A percentile compares a stretch with the other conserved stretches of the same genome.
Evolutionary conservation across 805 yeast genomes (phyloP).

Genomic region (Wickerhamiella nectarea): DNA sequence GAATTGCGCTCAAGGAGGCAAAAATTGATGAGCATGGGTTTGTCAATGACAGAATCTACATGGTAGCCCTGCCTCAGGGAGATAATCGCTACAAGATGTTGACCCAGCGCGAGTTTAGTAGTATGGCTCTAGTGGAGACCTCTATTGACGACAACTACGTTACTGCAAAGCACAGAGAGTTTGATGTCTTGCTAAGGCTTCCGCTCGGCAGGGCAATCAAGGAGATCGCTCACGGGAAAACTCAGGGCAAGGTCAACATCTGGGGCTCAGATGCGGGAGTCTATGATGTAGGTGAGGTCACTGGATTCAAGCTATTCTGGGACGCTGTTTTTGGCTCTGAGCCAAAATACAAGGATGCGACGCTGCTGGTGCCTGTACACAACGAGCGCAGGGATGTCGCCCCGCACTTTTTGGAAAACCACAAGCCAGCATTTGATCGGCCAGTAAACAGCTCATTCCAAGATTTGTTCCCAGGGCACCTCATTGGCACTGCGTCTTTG

Average conservation of each 20-base stretch:
- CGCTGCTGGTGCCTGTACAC: conserved; percentile 18
- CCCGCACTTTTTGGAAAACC: conserved; percentile 7
- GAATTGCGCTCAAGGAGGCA: conserved; percentile 19
- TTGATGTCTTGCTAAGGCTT: conserved; percentile 10
- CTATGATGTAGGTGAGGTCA: conserved; percentile 16
- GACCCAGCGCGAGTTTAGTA: conserved; percentile 24
- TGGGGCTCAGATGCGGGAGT: conserved; percentile 23
- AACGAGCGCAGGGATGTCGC: conserved; percentile 16
- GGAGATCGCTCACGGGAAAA: conserved; percentile 2
- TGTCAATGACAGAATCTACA: conserved; percentile 24
- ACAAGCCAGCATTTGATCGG: conserved; percentile 11
- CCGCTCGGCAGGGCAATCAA: conserved; percentile 11
- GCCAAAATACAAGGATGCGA: conserved; percentile 10
- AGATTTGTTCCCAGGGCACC: conserved; percentile 24
- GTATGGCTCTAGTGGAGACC: conserved; percentile 19
- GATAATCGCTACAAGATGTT: conserved; percentile 14
- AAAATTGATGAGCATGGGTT: conserved; percentile 24
- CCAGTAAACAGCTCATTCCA: conserved; percentile 19
- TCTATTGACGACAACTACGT: conserved; percentile 14
- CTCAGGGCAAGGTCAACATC: conserved; percentile 10
- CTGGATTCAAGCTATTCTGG: conserved; percentile 9
- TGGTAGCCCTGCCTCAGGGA: conserved; percentile 19
- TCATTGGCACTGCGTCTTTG: conserved; percentile 21
- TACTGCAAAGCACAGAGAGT: conserved; percentile 13
- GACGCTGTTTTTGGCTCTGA: background rate